Evolutionary conservation across 129 eudicot genomes (phyloP).

Genomic region (Tagetes erecta): DNA sequence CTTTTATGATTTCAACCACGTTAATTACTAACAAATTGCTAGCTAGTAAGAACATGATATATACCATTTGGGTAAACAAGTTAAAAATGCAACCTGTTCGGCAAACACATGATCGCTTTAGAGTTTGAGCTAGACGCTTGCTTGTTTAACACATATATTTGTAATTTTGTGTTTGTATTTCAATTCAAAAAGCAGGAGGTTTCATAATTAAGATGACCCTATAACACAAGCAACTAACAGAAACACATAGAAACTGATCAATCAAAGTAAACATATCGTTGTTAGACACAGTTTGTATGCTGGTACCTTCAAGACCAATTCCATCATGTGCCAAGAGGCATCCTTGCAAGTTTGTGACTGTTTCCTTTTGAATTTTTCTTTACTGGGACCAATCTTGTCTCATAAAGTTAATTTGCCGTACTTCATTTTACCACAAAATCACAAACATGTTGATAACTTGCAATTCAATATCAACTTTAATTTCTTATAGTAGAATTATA

Average conservation of each 20-base stretch:
- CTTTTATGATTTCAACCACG: conserved; percentile 2
- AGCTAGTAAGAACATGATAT: not conserved
- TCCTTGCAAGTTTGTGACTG: conserved; percentile 30
- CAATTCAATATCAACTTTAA: not conserved
- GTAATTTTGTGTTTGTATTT: conserved; percentile 22
- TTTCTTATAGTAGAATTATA: no score
- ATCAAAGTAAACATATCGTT: conserved; percentile 25
- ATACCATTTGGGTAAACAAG: not conserved
- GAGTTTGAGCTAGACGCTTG: not conserved
- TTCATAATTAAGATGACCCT: conserved; percentile 7
- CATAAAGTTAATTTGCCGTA: conserved; percentile 21
- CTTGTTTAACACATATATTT: not conserved
- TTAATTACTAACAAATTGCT: not conserved
- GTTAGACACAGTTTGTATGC: conserved; percentile 32
- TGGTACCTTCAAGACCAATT: conserved; percentile 32
- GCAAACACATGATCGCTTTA: not conserved
- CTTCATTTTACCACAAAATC: conserved; percentile 16
- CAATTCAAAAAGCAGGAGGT: not conserved
- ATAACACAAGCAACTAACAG: conserved; percentile 3
- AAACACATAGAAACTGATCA: conserved; percentile 2
- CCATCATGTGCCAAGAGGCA: conserved; percentile 28
- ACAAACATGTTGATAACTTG: conserved; percentile 19
- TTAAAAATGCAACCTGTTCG: not conserved
- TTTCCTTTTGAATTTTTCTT: conserved; percentile 35
- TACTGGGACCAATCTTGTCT: conserved; percentile 40